Percentiles rank a stretch among this genome's conserved stretches.
These are phyloP conservation scores for Oryza glumipatula DNA, from an alignment of 176 grass and related monocot species.

Conservation along the genomic window DNA sequence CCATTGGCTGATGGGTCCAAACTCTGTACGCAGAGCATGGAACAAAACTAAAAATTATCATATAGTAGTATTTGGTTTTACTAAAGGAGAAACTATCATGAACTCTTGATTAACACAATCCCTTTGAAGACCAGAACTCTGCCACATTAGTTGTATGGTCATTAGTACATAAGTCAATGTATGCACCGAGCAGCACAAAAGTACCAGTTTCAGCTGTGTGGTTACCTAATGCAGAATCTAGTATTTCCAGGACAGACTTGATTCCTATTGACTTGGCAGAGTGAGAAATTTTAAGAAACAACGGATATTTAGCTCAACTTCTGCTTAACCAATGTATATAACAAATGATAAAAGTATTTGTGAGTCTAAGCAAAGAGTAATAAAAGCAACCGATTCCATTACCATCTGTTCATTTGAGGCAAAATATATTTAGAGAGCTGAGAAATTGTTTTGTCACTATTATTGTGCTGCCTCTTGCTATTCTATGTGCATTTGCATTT, in stretches of 20 bases:
- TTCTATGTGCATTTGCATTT: neutral
- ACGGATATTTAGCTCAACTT: neutral
- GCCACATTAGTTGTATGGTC: no score
- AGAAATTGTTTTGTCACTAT: neutral
- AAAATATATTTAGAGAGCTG: neutral
- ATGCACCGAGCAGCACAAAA: neutral
- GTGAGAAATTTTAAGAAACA: neutral
- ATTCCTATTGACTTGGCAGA: neutral
- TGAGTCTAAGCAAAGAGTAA: neutral
- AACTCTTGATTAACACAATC: neutral
- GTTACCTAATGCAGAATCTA: neutral
- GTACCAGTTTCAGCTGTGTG: neutral
- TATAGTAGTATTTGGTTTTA: no score
- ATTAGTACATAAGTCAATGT: neutral
- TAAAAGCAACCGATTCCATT: neutral
- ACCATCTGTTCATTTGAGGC: neutral
- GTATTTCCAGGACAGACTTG: neutral
- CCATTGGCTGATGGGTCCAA: neutral
- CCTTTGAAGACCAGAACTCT: no score
- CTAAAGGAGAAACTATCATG: no score
- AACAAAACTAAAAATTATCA: no score
- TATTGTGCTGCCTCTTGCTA: neutral
- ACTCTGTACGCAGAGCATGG: neutral
- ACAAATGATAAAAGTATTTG: slow-evolving; percentile 1
- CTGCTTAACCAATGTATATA: neutral